Base-by-base conservation (phyloP, 2,329 filamentous ascomycete species). In the Hortaea sp. region DNA sequence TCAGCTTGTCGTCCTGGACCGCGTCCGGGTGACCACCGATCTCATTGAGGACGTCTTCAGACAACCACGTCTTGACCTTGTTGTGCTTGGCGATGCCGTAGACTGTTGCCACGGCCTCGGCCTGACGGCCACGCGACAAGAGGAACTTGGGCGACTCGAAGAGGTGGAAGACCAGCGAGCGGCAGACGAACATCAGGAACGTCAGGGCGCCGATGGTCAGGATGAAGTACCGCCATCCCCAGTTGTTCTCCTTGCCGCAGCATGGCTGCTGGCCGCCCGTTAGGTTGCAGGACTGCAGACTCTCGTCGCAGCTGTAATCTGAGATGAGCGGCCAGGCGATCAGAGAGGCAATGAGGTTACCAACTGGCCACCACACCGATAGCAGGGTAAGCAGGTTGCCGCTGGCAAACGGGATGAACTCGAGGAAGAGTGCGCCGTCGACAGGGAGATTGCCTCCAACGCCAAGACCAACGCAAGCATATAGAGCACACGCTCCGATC, bases 121-220 rank as follows among this genome's bases (percentile, higher is more conserved):
- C 69, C 62, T 94, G 83, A 5, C 84, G 78, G 32, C 85, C 84
- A n/a, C 78, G 75, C 13, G 81, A 84, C 7, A 94, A 76, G 27
- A 94, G 71, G 59, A 81, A 94, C 62, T 92, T 92, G 40, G 88
- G 88, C 5, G 87, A 92, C 62, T 94, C 88, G 61, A 85, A 86
- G 9, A 94, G 75, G 49, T 83, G 78, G 66, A 94, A 94, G 49
- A 88, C 60, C 64, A 88, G 82, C 71, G 88, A 88, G 12, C 88
- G 85, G 50, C 80, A 69, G 42, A 84, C 63, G 58, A 89, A 94
- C 83, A 92, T 88, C 66, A 72, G 63, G 51, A 92, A 79, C 0
- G 86, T 92, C 41, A 79, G 66, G 31, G 82, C 69, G 41, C 87
- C 88, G 13, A 89, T 79, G 1, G 81, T 79, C 43, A 82, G 69